These are phyloP conservation scores for Tranzscheliella williamsii DNA, from an alignment of 1,284 basidiomycete species.

Conservation along the genomic window DNA sequence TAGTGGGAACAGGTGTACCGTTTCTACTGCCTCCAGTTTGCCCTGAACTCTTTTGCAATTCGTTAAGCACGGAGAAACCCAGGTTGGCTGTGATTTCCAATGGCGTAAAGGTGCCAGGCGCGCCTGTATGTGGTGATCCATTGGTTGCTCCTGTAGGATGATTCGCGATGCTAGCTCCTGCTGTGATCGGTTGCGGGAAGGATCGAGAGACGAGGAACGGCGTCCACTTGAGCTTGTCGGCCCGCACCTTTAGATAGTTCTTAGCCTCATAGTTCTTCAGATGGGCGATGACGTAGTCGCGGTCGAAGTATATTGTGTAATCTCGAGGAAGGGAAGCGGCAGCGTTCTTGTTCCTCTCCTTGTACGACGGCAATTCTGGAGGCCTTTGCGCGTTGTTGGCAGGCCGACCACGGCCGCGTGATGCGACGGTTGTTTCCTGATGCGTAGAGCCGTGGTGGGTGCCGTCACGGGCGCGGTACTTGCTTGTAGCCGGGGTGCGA, in stretches of 20 bases:
- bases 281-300: conserved; percentile 70
- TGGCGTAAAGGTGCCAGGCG: conserved; percentile 19
- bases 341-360: conserved; percentile 60
- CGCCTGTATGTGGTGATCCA: too few relatives aligned
- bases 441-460: conserved; percentile 1
- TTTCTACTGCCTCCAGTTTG: conserved; percentile 2
- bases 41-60: conserved; percentile 20
- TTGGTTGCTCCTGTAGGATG: not conserved
- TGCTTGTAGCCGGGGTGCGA: conserved; percentile 41
- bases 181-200: conserved; percentile 30
- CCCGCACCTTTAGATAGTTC: conserved; percentile 76
- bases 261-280: conserved; percentile 76
- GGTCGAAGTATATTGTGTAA: conserved; percentile 79
- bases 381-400: conserved; percentile 8
- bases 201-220: conserved; percentile 78
- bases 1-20: conserved; percentile 7
- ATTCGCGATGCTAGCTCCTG: conserved; percentile 1
- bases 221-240: conserved; percentile 90
- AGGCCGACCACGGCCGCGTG: conserved; percentile 29
- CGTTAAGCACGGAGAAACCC: conserved; percentile 28
- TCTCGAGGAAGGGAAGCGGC: conserved; percentile 68
- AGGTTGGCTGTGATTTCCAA: conserved; percentile 32
- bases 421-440: too few relatives aligned
- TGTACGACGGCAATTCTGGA: conserved; percentile 14
- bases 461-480: conserved; percentile 38